Base-by-base conservation (phyloP, 2,329 filamentous ascomycete genomes). In the Microcera coccophila region DNA sequence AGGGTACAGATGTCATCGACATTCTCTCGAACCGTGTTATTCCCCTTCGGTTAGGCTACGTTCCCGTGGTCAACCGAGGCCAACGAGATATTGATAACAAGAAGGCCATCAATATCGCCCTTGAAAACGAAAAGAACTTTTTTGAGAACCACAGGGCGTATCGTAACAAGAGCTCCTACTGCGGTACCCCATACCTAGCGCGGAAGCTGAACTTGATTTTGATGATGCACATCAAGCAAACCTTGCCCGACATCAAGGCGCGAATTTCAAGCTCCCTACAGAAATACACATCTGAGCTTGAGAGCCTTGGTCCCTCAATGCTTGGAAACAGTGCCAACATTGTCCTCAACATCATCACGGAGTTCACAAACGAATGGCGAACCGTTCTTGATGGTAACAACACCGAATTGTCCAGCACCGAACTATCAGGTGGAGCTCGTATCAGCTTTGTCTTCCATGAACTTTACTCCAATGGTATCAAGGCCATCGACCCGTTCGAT, bases 141-240 rank as follows among this genome's bases (percentile, higher is more conserved):
- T 98, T 98, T 65, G 93, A 98, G 61, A 91, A 91, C 68, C 93
- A 98, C 79, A 95, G 94, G 73, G 91, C 93, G 24, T 98, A 98
- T 70, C 81, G 90, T 48, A 98, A 97, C 72, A 98, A 98, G 82
- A 90, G 89, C 63, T 87, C 90, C 5, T 98, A 98, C 76, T 98
- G 93, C 68, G 93, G 93, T 66, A 98, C 93, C 3, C 93, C 93
- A 4, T 98, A 98, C 63, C 76, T 98, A 47, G 93, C 93, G 4
- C 84, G 91, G 56, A 98, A 98, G 72, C 81, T 98, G 47, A 98
- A 98, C 70, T 76, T 98, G 60, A 97, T 98, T 62, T 79, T 98
- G 57, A 97, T 98, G 91, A 98, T 98, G 93, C 93, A 98, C 74
- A 98, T 98, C 75, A 98, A 98, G 72, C 91, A 98, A 73, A 98